These are phyloP conservation scores for Pyrenophora tritici-repentis DNA, from an alignment of 2,329 filamentous ascomycete genomes.

Conservation along the genomic window DNA sequence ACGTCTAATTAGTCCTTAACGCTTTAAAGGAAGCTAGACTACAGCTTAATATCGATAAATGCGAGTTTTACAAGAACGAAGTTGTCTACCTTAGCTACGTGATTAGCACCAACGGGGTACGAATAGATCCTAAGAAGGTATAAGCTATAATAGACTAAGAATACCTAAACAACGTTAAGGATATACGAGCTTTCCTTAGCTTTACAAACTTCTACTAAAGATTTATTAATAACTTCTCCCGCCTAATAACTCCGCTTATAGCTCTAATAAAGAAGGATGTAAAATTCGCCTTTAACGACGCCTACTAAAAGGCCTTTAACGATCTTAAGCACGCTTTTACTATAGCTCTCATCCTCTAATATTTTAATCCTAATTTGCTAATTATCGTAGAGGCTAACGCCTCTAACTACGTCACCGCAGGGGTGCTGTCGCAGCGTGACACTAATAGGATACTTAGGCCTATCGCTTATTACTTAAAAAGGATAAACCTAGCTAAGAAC, in stretches of 20 bases:
- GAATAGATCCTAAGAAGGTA: not conserved
- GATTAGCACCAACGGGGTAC: not conserved
- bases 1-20: not conserved
- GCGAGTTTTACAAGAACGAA: not conserved
- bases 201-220: constrained; percentile 2
- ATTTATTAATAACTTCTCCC: not conserved
- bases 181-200: not conserved
- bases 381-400: not conserved
- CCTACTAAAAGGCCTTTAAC: not conserved
- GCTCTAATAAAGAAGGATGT: not conserved
- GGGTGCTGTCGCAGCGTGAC: not conserved
- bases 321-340: not conserved
- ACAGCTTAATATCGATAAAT: not conserved
- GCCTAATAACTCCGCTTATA: not conserved
- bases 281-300: not conserved
- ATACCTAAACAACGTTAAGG: not conserved
- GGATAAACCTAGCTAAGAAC: not conserved
- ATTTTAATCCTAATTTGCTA: not conserved
- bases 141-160: constrained; percentile 1
- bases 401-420: not conserved
- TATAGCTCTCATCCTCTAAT: not conserved
- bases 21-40: not conserved
- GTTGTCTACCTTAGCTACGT: not conserved
- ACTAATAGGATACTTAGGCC: not conserved
- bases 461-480: not conserved